Percentiles rank a stretch among this genome's conserved stretches.
Evolutionary conservation across 2,329 filamentous ascomycete species (phyloP).

Genomic region (Alternaria dauci): DNA sequence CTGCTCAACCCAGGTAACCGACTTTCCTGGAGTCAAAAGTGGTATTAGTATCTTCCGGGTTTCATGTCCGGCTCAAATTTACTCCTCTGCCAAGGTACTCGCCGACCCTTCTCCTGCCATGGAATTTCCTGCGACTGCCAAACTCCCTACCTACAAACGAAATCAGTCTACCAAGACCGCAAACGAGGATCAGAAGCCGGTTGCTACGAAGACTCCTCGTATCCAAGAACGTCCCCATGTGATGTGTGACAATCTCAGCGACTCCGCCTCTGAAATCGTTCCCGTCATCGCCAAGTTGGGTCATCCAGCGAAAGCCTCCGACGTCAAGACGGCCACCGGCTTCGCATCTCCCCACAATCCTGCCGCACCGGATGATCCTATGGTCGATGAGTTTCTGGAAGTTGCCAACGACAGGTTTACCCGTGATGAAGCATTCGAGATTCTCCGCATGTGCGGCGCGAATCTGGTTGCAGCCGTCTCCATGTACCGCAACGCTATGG

Average conservation of each 20-base stretch:
- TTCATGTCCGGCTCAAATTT: no score
- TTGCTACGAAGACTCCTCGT: background rate
- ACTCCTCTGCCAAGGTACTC: background rate
- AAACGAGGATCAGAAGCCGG: background rate
- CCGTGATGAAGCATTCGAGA: conserved; percentile 1
- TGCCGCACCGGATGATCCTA: background rate
- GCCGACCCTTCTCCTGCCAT: background rate
- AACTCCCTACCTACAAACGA: background rate
- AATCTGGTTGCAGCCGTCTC: conserved; percentile 2
- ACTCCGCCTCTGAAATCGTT: background rate
- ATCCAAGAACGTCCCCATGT: background rate
- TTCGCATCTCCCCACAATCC: background rate
- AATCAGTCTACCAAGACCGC: background rate
- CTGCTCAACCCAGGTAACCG: no score
- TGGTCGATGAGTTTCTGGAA: background rate
- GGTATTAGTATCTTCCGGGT: no score
- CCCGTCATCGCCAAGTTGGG: background rate
- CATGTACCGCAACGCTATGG: conserved; percentile 1
- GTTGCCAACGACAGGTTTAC: background rate
- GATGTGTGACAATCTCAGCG: background rate
- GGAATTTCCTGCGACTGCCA: background rate
- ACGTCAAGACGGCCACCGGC: background rate
- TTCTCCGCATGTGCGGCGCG: conserved; percentile 4
- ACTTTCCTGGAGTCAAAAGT: no score
- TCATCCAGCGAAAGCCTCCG: background rate